Percentiles rank a stretch among this genome's conserved stretches.
phyloP scores from a whole-genome alignment of 768 basidiomycete species.

The Termitomyces sp. region DNA sequence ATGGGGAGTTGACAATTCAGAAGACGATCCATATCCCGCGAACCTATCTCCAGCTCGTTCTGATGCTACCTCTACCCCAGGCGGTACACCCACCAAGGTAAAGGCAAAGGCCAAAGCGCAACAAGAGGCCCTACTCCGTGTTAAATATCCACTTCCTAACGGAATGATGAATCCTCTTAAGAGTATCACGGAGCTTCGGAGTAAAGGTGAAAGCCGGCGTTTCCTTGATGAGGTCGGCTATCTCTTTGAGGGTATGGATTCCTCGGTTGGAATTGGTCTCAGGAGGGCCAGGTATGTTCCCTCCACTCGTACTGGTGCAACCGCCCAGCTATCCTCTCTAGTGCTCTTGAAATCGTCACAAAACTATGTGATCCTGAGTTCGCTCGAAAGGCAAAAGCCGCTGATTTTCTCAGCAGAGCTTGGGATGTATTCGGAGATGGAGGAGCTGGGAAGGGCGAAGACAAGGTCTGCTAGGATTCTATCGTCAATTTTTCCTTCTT shows the following conservation, averaged over 20 bases:
- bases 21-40: constrained; percentile 54
- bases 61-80: constrained; percentile 24
- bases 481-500: not conserved
- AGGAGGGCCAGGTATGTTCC: constrained; percentile 58
- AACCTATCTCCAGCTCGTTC: constrained; percentile 28
- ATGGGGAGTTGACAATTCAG: constrained; percentile 78
- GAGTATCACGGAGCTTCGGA: constrained; percentile 76
- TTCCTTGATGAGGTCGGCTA: constrained; percentile 86
- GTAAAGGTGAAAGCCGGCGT: constrained; percentile 72
- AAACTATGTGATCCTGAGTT: constrained; percentile 75
- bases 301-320: not conserved
- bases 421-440: constrained; percentile 63
- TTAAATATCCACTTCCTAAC: constrained; percentile 29
- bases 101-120: constrained; percentile 31
- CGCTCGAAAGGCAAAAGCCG: constrained; percentile 70
- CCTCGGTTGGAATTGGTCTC: constrained; percentile 44
- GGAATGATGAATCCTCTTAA: constrained; percentile 72
- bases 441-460: constrained; percentile 57
- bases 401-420: constrained; percentile 63
- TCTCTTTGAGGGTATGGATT: constrained; percentile 73
- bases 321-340: constrained; percentile 19
- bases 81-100: constrained; percentile 32
- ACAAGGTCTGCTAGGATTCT: constrained; percentile 27
- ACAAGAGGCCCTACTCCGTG: constrained; percentile 14
- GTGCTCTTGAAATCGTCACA: constrained; percentile 70